These are phyloP conservation scores for Aspergillus bertholletiae DNA, from an alignment of 495 filamentous ascomycete species.

Conservation along the genomic window DNA sequence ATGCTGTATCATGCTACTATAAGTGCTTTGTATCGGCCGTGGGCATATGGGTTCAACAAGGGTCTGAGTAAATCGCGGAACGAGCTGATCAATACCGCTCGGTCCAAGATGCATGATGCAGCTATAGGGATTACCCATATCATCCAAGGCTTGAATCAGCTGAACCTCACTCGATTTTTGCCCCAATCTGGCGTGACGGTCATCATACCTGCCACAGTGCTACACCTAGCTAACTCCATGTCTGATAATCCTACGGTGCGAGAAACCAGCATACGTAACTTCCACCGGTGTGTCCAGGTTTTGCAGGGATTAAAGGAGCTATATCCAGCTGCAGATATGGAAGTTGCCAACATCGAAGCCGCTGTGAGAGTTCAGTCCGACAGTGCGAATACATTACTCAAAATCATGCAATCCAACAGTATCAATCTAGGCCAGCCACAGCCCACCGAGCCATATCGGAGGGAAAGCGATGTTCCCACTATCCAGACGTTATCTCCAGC, in stretches of 20 bases:
- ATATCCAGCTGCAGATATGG: conserved; percentile 79
- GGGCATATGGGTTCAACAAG: conserved; percentile 55
- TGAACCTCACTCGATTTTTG: conserved; percentile 68
- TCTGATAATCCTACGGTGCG: conserved; percentile 63
- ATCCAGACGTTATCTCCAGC: conserved; percentile 5
- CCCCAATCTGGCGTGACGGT: conserved; percentile 85
- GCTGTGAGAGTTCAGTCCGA: conserved; percentile 57
- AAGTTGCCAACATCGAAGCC: conserved; percentile 75
- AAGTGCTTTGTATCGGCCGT: conserved; percentile 79
- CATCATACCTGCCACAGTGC: conserved; percentile 80
- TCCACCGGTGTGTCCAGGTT: conserved; percentile 75
- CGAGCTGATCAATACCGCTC: conserved; percentile 49
- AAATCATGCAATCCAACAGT: conserved; percentile 34
- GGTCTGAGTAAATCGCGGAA: conserved; percentile 37
- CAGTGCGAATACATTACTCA: conserved; percentile 28
- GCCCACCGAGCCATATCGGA: conserved; percentile 9
- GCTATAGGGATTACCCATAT: conserved; percentile 75
- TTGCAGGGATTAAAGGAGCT: conserved; percentile 73
- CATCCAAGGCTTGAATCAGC: conserved; percentile 62
- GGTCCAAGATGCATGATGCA: conserved; percentile 69
- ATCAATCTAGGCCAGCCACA: conserved; percentile 10
- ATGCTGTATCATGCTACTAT: conserved; percentile 85
- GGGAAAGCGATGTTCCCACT: conserved; percentile 13
- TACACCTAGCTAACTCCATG: conserved; percentile 81
- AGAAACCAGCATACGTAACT: conserved; percentile 62